phyloP scores from a whole-genome alignment of 495 filamentous ascomycete species.

The Sordaria brevicollis region DNA sequence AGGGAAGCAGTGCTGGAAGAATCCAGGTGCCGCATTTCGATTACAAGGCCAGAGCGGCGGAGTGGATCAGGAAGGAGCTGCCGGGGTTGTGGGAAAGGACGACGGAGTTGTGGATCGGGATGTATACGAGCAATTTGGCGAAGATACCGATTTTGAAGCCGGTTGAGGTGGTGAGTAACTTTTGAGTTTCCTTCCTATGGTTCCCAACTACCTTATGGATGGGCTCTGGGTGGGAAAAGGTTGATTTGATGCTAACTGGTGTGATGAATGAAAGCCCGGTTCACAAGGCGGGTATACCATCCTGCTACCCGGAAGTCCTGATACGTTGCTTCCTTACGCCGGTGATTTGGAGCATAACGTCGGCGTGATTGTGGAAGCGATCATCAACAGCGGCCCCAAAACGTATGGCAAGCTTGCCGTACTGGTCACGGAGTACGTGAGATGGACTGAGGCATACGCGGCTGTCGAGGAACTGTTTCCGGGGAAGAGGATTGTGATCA shows the following conservation, averaged over 20 bases:
- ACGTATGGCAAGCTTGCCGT: background rate
- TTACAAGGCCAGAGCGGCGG: constrained; percentile 1
- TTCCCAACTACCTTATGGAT: background rate
- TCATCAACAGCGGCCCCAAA: background rate
- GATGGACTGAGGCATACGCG: background rate
- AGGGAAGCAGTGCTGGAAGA: background rate
- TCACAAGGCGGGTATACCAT: background rate
- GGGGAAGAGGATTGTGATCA: background rate
- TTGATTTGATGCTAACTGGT: too few species aligned
- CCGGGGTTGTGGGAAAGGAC: constrained; percentile 4
- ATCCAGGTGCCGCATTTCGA: constrained; percentile 7
- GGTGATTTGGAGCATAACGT: background rate
- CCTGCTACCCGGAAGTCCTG: background rate
- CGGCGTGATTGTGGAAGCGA: background rate
- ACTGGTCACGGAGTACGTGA: constrained; percentile 1
- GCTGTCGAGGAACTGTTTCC: background rate
- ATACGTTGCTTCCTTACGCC: background rate
- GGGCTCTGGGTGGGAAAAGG: too few species aligned
- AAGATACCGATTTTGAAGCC: background rate
- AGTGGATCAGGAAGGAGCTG: background rate
- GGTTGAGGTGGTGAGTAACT: background rate
- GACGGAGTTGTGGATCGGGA: constrained; percentile 5
- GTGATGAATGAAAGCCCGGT: too few species aligned
- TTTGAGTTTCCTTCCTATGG: background rate
- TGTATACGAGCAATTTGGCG: constrained; percentile 4